These are phyloP conservation scores for Malassezia pachydermatis DNA, from an alignment of 1,284 basidiomycete genomes.

Conservation along the genomic window DNA sequence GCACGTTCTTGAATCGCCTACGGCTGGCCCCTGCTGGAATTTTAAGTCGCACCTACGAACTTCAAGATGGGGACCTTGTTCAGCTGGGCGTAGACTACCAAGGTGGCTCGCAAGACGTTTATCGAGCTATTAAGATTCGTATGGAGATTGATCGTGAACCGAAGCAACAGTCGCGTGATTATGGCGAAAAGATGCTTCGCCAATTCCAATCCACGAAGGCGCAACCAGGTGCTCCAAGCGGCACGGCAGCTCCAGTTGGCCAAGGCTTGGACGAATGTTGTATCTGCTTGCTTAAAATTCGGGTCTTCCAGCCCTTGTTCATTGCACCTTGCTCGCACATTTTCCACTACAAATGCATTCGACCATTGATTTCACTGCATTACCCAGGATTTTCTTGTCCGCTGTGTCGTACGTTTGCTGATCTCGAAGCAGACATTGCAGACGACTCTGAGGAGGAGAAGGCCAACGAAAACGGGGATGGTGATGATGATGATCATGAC, in stretches of 20 bases:
- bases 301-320: conserved; percentile 89
- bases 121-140: conserved; percentile 93
- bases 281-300: conserved; percentile 67
- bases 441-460: conserved; percentile 32
- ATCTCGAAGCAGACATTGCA: conserved; percentile 92
- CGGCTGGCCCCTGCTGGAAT: conserved; percentile 71
- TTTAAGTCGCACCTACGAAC: conserved; percentile 61
- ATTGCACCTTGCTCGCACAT: conserved; percentile 77
- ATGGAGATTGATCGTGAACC: conserved; percentile 72
- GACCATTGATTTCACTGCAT: conserved; percentile 71
- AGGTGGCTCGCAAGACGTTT: conserved; percentile 92
- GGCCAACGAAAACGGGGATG: neutral
- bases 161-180: conserved; percentile 77
- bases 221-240: conserved; percentile 6
- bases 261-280: conserved; percentile 39
- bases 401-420: conserved; percentile 70
- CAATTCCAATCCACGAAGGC: conserved; percentile 63
- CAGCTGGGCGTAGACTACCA: conserved; percentile 98
- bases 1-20: conserved; percentile 93
- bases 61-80: conserved; percentile 88
- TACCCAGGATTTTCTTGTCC: conserved; percentile 92
- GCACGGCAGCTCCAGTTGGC: neutral
- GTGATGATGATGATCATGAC: neutral
- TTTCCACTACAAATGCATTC: conserved; percentile 97
- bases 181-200: conserved; percentile 76